Base-by-base conservation (phyloP, 192 early-diverging fungal genomes). In the Rhizophlyctis rosea region DNA sequence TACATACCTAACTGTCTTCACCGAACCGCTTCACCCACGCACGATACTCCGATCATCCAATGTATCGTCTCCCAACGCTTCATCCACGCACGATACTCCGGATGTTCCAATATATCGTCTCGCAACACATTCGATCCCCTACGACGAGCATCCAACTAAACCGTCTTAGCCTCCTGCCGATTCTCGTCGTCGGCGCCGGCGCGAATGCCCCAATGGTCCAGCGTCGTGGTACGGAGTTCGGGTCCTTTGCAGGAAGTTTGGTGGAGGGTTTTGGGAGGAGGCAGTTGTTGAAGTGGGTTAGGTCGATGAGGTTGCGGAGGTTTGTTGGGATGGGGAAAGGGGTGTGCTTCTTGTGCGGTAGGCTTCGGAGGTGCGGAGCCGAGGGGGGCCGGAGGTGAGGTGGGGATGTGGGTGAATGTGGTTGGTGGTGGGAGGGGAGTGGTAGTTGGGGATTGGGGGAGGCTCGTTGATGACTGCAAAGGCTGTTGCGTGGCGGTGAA, bases 391-490 rank as follows among this genome's bases (percentile, higher is more conserved):
- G 92, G 92, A 0, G 80, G 81, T 29, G 79, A 32, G 14, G 80
- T 72, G 51, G 87, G 76, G 67, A 96, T 93, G 64, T 93, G 93
- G 23, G 91, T 90, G 0, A 77, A 82, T 34, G 86, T 76, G 2
- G 76, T 78, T 1, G 90, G 87, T 0, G 89, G 87, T 60, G 83
- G 79, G 62, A 85, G 85, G 11, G 93, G 87, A 54, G 90, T 94
- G 58, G 81, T 80, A 31, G 90, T 67, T 1, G 63, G 57, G 14
- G 34, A 55, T 18, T 47, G 29, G 28, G 29, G 34, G 14, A 29
- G 30, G 5, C 3, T n/a, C 21, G 67, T 36, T 24, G 34, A 35
- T 18, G 64, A 60, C 21, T 55, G 57, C 21, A 50, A 34, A 1
- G 50, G 54, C 5, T 57, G 30, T 21, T 58, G 39, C n/a, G 23